Evolutionary conservation across 331 rosid genomes (phyloP), one percentile per base, ranked within the genome.

Genomic region (Telfairia occidentalis): DNA sequence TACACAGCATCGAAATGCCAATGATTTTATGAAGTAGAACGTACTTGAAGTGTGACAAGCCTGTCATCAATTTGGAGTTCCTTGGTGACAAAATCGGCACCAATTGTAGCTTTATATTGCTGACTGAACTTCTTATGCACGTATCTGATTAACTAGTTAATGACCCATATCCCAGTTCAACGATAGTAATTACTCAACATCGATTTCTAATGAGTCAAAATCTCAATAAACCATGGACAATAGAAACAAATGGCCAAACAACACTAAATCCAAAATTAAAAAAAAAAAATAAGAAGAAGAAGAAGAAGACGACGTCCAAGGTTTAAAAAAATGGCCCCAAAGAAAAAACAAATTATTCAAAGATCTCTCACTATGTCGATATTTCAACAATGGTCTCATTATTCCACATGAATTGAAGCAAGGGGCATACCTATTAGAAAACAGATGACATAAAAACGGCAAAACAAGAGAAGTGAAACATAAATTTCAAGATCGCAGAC

Each of bases 31-130:
- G 21, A 6, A 40, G 42, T 26, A 75, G 79, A 78, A 85, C 97
- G 82, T 86, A 93, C 98, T 85, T 93, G 98, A 35, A 93, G 86
- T 71, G 98, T 94, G 82, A 91, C 96, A 32, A 89, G 91, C 81
- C 85, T 84, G 88, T 94, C 98, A 13, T 94, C 98, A 61, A 94
- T 94, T 82, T 91, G 97, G 74, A 94, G 97, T 79, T 94, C 98
- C 79, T 94, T 94, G 7, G 98, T 91, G 79, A 94, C 96, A 81
- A 94, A 94, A 81, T 94, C 98, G 19, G 98, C 98, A 50, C 98
- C 98, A 74, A 94, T 94, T 9, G 98, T 94, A 61, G 98, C 98
- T 80, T 94, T 94, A 83, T 94, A 94, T 85, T 94, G 98, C 83
- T 88, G 98, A 84, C 95, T 94, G 71, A 91, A 94, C 92, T 80